These are phyloP conservation scores for Serendipita indica DNA, from an alignment of 768 basidiomycete genomes.

Conservation along the genomic window DNA sequence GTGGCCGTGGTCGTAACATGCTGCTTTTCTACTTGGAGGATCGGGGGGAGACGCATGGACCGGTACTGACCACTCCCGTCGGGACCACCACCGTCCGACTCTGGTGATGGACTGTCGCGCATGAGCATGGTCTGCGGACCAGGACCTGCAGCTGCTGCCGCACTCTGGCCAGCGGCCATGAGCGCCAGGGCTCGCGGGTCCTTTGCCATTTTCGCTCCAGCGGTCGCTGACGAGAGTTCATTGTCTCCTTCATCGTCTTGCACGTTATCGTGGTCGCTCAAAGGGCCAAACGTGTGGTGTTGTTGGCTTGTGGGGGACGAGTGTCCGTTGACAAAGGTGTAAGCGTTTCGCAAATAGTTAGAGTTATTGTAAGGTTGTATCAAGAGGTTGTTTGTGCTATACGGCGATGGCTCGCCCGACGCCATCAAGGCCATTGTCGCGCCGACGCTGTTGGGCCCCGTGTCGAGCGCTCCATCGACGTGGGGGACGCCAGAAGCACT, in stretches of 20 bases:
- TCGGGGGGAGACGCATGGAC: slow-evolving; percentile 50
- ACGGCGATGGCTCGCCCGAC: neutral
- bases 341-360: neutral
- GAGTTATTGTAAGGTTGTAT: neutral
- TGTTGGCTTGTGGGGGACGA: no score
- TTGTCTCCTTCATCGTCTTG: no score
- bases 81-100: slow-evolving; percentile 7
- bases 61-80: slow-evolving; percentile 19
- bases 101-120: slow-evolving; percentile 15
- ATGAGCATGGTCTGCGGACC: slow-evolving; percentile 13
- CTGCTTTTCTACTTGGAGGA: slow-evolving; percentile 82
- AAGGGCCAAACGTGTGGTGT: no score
- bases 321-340: neutral
- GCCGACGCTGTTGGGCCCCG: neutral
- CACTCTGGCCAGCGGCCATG: slow-evolving; percentile 14
- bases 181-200: slow-evolving; percentile 17
- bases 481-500: neutral
- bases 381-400: neutral
- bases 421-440: neutral
- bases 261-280: no score
- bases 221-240: no score
- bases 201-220: slow-evolving; percentile 27
- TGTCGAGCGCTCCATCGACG: neutral
- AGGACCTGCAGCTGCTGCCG: slow-evolving; percentile 14
- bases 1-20: slow-evolving; percentile 92